These are phyloP conservation scores for Capronia coronata DNA, from an alignment of 2,329 filamentous ascomycete species.

Conservation along the genomic window DNA sequence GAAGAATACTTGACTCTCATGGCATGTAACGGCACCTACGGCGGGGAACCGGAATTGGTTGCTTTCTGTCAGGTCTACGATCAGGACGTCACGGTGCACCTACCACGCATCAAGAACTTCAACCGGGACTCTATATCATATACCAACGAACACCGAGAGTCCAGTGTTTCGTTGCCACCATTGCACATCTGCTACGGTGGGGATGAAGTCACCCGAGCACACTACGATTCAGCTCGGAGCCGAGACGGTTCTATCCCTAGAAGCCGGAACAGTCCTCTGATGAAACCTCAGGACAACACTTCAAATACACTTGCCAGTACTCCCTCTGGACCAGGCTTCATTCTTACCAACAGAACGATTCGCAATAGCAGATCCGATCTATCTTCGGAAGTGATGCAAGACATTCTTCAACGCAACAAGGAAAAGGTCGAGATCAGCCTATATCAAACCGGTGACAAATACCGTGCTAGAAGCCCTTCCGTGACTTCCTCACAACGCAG, in stretches of 20 bases:
- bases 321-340: constrained; percentile 10
- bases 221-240: constrained; percentile 29
- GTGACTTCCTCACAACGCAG: constrained; percentile 28
- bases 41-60: constrained; percentile 61
- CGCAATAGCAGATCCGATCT: constrained; percentile 24
- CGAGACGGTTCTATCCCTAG: constrained; percentile 24
- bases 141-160: constrained; percentile 22
- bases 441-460: constrained; percentile 21
- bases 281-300: constrained; percentile 17
- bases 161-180: constrained; percentile 7
- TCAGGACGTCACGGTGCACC: constrained; percentile 48
- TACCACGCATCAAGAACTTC: constrained; percentile 25
- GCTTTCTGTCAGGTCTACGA: constrained; percentile 59
- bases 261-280: constrained; percentile 17
- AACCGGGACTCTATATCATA: constrained; percentile 23
- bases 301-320: neutral
- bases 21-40: constrained; percentile 55
- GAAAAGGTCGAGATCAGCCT: constrained; percentile 23
- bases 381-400: constrained; percentile 26
- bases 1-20: constrained; percentile 54
- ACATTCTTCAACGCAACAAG: constrained; percentile 24
- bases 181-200: constrained; percentile 29
- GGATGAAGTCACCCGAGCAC: constrained; percentile 28
- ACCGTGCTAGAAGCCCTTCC: constrained; percentile 27
- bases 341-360: constrained; percentile 22